Evolutionary conservation across 768 basidiomycete genomes (phyloP), one percentile per base, ranked within the genome.

Genomic region (Rhodocollybia butyracea): DNA sequence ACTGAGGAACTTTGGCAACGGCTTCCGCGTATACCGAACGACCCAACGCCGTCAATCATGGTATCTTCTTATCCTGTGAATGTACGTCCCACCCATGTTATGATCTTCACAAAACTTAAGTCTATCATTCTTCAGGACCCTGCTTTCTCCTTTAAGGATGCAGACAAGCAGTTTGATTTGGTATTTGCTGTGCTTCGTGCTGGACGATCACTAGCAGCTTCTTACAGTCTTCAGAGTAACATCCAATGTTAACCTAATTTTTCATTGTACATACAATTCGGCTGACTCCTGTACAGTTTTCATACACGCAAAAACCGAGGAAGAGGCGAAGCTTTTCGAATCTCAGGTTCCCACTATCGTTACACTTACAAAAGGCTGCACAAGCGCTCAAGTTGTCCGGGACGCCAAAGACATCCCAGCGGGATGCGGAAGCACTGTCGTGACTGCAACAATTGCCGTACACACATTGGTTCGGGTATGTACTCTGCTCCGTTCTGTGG

Each of bases 1-100:
- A 98, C 97, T 3, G 97, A 99, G 72, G 97, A 98, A 69, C 75
- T 99, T 11, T 99, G 97, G 97, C 97, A 99, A 69, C 84, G 97
- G 27, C 76, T 99, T 2, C 94, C 95, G 0, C 79, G 95, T 17
- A 77, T 94, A 57, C 84, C 88, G 1, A 87, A 86, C 38, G 94
- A 98, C 66, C 60, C 78, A 8, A 91, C 88, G 10, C 83, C 86
- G 6, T 93, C 93, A 0, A 94, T 99, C 68, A 95, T 95, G 91
- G 71, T 98, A 19, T 80, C 94, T 0, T 73, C 80, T 29, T 98
- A 85, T 80, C 97, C 97, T 3, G 76, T 82, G 32, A 71, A 76
- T 60, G 96, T 95, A 63, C 63, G 92, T 79, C 34, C 34, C 13
- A 2, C 27, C 21, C 39, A 22, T 31, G 40, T 24, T 19, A 56